Conservation (phyloP, 768 basidiomycete species). For the Suillus subluteus region DNA sequence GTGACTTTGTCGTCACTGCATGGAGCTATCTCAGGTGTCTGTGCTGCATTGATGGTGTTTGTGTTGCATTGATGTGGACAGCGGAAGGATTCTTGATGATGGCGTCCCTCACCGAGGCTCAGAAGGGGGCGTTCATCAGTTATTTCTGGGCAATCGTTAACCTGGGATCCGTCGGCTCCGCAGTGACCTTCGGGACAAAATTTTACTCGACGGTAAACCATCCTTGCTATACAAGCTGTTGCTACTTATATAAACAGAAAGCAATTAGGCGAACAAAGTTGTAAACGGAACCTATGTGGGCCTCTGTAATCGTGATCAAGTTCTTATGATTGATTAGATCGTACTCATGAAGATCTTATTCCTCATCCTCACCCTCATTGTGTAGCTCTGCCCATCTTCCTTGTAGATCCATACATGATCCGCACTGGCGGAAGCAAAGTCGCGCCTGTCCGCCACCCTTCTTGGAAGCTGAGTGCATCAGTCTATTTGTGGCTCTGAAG, state of each 20-base stretch:
- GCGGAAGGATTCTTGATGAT: slow-evolving; percentile 87
- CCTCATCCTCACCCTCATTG: slow-evolving; percentile 65
- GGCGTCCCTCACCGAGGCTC: slow-evolving; percentile 76
- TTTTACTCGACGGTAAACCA: slow-evolving; percentile 58
- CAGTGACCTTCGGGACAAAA: slow-evolving; percentile 74
- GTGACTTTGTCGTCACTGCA: slow-evolving; percentile 55
- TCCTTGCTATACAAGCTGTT: slow-evolving; percentile 28
- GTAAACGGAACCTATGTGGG: slow-evolving; percentile 76
- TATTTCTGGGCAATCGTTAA: slow-evolving; percentile 89
- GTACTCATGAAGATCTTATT: slow-evolving; percentile 61
- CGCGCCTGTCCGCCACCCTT: slow-evolving; percentile 87
- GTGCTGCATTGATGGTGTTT: slow-evolving; percentile 70
- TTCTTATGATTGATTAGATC: slow-evolving; percentile 53
- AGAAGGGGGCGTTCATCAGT: slow-evolving; percentile 77
- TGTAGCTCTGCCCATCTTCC: slow-evolving; percentile 59
- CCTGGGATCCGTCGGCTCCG: slow-evolving; percentile 74
- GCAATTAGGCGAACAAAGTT: slow-evolving; percentile 45
- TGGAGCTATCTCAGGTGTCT: slow-evolving; percentile 79
- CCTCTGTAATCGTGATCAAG: slow-evolving; percentile 11
- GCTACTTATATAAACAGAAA: neutral
- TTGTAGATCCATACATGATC: slow-evolving; percentile 72
- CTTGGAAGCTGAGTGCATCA: slow-evolving; percentile 64
- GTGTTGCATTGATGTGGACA: slow-evolving; percentile 75
- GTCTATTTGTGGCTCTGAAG: slow-evolving; percentile 63
- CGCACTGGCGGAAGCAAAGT: slow-evolving; percentile 80